Evolutionary conservation across 176 grass and related monocot species (phyloP), one percentile per base, ranked within the genome.

Genomic region (Carex parvula): DNA sequence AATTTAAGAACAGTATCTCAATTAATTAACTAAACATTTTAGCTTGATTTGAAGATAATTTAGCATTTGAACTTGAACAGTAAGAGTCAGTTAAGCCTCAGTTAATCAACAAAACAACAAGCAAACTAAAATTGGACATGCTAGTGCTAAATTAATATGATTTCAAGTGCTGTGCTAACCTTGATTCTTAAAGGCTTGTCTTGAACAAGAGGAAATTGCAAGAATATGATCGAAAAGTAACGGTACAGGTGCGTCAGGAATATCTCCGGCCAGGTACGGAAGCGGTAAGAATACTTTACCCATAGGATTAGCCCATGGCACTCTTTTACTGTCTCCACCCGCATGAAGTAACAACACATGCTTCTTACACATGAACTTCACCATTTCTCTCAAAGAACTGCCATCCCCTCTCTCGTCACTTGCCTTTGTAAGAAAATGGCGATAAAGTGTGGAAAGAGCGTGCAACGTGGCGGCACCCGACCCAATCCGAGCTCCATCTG

Each of bases 221-320:
- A 93, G 89, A 60, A 98, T 98, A 80, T 98, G 95, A 57, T 98
- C 92, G 39, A 98, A 94, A 64, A 98, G 92, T 79, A 98, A 86
- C 10, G 91, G 95, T 57, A 94, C 88, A 18, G 95, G 91, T 1
- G 84, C 95, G 30, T 98, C 95, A 0, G 95, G 95, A 53, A 89
- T 89, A 80, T 98, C 95, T 39, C 79, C 85, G 1, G 90, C 87
- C 72, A 98, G 57, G 84, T 91, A 98, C 20, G 92, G 95, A 20
- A 98, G 84, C 15, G 95, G 95, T 35, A 98, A 88, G 78, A 94
- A 98, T 4, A 86, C 92, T 84, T 98, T 98, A 4, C 95, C 95
- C 95, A 93, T 94, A 65, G 92, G 92, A 39, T 98, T 98, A 15
- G 95, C 95, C 95, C 95, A 98, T 1, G 95, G 92, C 21, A 98